These are phyloP conservation scores for Ormosia emarginata DNA, from an alignment of 306 rosid species.

Conservation along the genomic window DNA sequence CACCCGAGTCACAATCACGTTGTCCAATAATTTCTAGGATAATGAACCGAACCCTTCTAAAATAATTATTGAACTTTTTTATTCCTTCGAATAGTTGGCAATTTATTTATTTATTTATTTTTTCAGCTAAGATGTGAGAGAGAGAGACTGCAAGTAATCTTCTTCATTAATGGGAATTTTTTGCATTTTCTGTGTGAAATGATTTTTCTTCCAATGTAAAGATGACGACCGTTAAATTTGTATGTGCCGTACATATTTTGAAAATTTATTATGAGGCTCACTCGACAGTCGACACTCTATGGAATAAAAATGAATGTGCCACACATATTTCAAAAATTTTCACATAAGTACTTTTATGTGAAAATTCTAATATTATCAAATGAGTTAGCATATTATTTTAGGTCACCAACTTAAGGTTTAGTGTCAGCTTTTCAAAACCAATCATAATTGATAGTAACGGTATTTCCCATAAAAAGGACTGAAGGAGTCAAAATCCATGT, in stretches of 20 bases:
- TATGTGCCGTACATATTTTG: background rate
- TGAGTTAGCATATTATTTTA: background rate
- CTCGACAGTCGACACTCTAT: no score
- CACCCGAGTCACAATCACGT: background rate
- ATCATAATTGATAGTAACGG: background rate
- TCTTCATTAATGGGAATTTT: background rate
- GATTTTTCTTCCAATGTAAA: background rate
- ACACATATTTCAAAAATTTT: background rate
- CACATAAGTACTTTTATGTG: background rate
- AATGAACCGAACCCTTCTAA: background rate
- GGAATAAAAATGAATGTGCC: background rate
- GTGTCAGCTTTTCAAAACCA: background rate
- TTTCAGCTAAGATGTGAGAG: background rate
- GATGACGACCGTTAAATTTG: background rate
- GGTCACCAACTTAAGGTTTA: background rate
- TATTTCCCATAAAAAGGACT: conserved; percentile 1
- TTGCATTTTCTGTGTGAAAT: background rate
- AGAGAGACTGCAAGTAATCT: background rate
- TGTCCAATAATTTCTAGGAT: background rate
- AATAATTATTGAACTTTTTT: background rate
- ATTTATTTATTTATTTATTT: no score
- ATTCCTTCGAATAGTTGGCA: background rate
- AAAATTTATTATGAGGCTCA: background rate
- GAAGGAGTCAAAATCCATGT: conserved; percentile 10
- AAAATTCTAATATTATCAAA: background rate